A percentile compares a stretch with the other conserved stretches of the same genome.
Evolutionary conservation across 2,329 filamentous ascomycete genomes (phyloP).

Genomic region (Akanthomyces uredinophilus): DNA sequence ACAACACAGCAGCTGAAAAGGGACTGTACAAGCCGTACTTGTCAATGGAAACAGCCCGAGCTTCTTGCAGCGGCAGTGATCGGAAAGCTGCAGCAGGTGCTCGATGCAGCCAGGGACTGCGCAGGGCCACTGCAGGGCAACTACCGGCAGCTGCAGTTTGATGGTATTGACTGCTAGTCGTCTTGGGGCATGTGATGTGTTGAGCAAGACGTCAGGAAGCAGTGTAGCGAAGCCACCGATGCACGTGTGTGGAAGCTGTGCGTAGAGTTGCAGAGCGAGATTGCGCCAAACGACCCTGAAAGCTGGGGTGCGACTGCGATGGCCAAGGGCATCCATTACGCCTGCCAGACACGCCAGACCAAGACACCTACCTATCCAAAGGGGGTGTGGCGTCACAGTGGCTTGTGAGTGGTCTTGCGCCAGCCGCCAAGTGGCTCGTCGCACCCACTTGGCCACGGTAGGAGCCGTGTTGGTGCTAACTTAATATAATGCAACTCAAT

Average conservation of each 20-base stretch:
- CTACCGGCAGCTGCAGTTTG: not conserved
- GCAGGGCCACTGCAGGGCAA: not conserved
- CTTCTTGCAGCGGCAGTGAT: not conserved
- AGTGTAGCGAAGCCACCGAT: not conserved
- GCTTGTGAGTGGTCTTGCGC: slow-evolving; percentile 8
- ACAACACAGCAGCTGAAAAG: not conserved
- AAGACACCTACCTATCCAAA: not conserved
- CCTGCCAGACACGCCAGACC: not conserved
- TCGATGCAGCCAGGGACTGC: not conserved
- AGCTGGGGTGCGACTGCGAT: slow-evolving; percentile 5
- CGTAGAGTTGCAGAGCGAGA: not conserved
- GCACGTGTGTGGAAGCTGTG: not conserved
- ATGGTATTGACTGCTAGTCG: not conserved
- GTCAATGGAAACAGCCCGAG: no score
- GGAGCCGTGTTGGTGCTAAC: no score
- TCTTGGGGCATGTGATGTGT: slow-evolving; percentile 3
- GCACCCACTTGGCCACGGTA: not conserved
- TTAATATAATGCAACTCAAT: no score
- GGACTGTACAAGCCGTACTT: not conserved
- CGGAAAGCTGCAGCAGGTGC: not conserved
- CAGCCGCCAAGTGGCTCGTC: not conserved
- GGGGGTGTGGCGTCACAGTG: slow-evolving; percentile 11
- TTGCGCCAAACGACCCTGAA: slow-evolving; percentile 6
- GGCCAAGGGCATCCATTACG: not conserved
- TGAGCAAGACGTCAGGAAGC: not conserved